These are phyloP conservation scores for Leccinellum rugosiceps DNA, from an alignment of 768 basidiomycete genomes.

Conservation along the genomic window DNA sequence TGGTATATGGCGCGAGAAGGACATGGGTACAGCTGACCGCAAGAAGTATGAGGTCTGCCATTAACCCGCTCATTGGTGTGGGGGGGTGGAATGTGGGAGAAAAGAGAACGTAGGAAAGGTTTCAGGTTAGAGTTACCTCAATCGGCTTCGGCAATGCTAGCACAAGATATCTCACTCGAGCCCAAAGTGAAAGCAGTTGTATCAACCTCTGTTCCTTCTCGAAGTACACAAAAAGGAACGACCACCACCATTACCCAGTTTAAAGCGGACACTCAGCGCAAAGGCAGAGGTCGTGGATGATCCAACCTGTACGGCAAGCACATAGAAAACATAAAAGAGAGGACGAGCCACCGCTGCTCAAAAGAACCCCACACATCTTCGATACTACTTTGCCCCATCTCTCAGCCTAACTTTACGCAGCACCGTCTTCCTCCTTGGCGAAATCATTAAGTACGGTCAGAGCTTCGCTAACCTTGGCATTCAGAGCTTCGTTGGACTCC, in stretches of 20 bases:
- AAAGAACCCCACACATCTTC: conserved; percentile 21
- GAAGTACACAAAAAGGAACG: conserved; percentile 50
- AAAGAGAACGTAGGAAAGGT: background rate
- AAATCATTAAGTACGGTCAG: conserved; percentile 86
- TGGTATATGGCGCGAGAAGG: conserved; percentile 80
- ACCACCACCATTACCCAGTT: conserved; percentile 49
- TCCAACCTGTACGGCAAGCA: conserved; percentile 33
- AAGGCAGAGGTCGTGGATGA: conserved; percentile 38
- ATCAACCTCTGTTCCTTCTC: conserved; percentile 56
- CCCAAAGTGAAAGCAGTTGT: conserved; percentile 46
- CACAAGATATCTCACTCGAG: background rate
- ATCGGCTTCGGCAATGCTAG: background rate
- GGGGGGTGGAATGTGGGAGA: background rate
- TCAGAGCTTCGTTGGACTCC: conserved; percentile 78
- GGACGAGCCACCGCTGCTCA: conserved; percentile 49
- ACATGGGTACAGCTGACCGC: conserved; percentile 62
- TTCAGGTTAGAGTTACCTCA: background rate
- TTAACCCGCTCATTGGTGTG: conserved; percentile 16
- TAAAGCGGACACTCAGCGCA: conserved; percentile 34
- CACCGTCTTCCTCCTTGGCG: conserved; percentile 40
- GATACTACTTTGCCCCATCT: conserved; percentile 1
- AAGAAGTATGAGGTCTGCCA: conserved; percentile 51
- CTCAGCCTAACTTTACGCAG: conserved; percentile 2
- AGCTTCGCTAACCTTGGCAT: conserved; percentile 89
- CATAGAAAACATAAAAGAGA: conserved; percentile 38